Evolutionary conservation across 176 grass and related monocot species (phyloP).

Genomic region (Olyra latifolia): DNA sequence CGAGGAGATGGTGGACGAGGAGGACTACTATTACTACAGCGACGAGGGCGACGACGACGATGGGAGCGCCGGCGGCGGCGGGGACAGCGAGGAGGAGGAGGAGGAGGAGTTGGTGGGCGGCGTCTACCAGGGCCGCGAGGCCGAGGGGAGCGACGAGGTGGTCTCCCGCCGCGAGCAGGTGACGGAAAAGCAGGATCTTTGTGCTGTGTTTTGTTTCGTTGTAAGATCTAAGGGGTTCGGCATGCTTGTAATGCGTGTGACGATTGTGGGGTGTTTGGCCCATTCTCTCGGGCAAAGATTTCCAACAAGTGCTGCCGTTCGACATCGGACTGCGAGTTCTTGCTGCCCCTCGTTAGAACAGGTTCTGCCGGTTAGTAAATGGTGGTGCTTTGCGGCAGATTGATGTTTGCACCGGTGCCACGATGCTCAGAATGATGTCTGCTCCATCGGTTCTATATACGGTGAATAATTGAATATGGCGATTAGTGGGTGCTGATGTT

Average conservation of each 20-base stretch:
- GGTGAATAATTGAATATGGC: not conserved
- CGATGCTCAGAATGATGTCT: not conserved
- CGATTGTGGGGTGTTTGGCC: not conserved
- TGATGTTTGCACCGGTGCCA: not conserved
- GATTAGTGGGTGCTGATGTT: not conserved
- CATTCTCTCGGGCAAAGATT: not conserved
- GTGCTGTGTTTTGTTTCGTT: too few relatives aligned
- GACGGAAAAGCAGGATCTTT: not conserved
- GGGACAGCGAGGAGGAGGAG: not conserved
- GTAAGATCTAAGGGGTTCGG: not conserved
- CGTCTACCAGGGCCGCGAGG: conserved; percentile 57
- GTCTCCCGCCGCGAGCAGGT: conserved; percentile 69
- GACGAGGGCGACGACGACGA: conserved; percentile 41
- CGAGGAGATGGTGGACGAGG: conserved; percentile 68
- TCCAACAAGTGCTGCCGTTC: not conserved
- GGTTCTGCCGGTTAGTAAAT: not conserved
- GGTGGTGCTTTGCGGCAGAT: not conserved
- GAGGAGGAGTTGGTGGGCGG: conserved; percentile 40
- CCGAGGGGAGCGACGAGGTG: conserved; percentile 57
- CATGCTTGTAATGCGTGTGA: not conserved
- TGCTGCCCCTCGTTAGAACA: not conserved
- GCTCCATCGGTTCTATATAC: not conserved
- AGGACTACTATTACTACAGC: conserved; percentile 66
- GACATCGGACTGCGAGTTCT: not conserved
- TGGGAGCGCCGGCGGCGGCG: not conserved